A percentile compares a stretch with the other conserved stretches of the same genome.
Conservation (phyloP, 106 monocot species). For the Apostasia shenzhenica region DNA sequence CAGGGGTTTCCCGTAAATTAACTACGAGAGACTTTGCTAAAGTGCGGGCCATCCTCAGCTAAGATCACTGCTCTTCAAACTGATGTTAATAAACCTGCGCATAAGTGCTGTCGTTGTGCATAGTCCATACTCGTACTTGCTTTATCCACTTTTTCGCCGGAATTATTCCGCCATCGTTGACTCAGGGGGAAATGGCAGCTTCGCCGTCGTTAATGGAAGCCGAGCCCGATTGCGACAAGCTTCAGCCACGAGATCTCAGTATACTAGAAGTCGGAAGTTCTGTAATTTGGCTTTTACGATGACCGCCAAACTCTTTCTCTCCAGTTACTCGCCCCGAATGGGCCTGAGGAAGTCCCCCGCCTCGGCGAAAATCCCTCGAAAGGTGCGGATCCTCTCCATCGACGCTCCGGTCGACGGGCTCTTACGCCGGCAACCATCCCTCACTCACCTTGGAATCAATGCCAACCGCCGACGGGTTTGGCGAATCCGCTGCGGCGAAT, state of each 20-base stretch:
- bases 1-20: too few species aligned
- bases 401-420: conserved; percentile 41
- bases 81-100: too few species aligned
- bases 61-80: too few species aligned
- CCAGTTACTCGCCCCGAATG: neutral
- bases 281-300: conserved; percentile 28
- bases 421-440: conserved; percentile 46
- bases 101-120: too few species aligned
- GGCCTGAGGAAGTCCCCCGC: neutral
- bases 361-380: neutral
- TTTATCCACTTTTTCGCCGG: too few species aligned
- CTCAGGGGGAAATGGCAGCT: neutral
- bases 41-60: too few species aligned
- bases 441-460: conserved; percentile 51
- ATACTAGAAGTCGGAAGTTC: conserved; percentile 15
- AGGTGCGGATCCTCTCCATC: conserved; percentile 59
- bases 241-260: conserved; percentile 16
- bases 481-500: conserved; percentile 34
- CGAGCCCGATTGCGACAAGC: conserved; percentile 5
- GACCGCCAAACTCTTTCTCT: conserved; percentile 27
- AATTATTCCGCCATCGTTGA: too few species aligned
- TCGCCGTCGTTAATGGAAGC: conserved; percentile 11
- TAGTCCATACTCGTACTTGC: too few species aligned
- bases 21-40: too few species aligned
- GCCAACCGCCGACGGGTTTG: conserved; percentile 25